Percentiles rank a stretch among this genome's conserved stretches.
phyloP scores from a whole-genome alignment of 2,329 filamentous ascomycete species.

The Plenodomus tracheiphilus region DNA sequence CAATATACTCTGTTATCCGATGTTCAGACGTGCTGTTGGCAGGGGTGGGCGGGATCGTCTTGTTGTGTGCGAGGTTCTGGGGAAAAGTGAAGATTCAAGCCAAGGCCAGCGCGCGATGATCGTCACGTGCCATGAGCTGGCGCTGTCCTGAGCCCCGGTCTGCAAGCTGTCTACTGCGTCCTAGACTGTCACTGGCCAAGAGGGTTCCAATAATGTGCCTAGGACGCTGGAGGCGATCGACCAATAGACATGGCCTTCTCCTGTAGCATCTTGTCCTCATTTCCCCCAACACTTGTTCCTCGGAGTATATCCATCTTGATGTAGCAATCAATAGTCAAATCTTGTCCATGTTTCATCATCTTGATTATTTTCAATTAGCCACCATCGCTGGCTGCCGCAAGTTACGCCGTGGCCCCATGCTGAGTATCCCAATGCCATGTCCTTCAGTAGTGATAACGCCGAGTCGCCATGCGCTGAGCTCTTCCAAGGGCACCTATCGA shows the following conservation, averaged over 20 bases:
- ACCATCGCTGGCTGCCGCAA: slow-evolving; percentile 16
- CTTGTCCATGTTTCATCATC: slow-evolving; percentile 21
- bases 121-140: slow-evolving; percentile 10
- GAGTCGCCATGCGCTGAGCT: slow-evolving; percentile 18
- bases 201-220: background rate
- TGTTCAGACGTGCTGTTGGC: slow-evolving; percentile 3
- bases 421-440: slow-evolving; percentile 17
- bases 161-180: too few relatives aligned
- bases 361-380: slow-evolving; percentile 32
- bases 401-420: slow-evolving; percentile 33
- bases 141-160: background rate
- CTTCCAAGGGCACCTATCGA: slow-evolving; percentile 11
- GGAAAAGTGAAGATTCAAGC: slow-evolving; percentile 36
- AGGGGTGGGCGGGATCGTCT: slow-evolving; percentile 7
- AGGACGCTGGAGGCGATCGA: background rate
- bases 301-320: background rate
- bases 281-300: background rate
- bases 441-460: slow-evolving; percentile 27
- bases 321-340: background rate
- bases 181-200: background rate
- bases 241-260: background rate
- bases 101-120: slow-evolving; percentile 17
- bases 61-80: slow-evolving; percentile 11
- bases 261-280: background rate
- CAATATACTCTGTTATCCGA: background rate